Evolutionary conservation across 768 basidiomycete genomes (phyloP).

Genomic region (Termitomyces sp.): DNA sequence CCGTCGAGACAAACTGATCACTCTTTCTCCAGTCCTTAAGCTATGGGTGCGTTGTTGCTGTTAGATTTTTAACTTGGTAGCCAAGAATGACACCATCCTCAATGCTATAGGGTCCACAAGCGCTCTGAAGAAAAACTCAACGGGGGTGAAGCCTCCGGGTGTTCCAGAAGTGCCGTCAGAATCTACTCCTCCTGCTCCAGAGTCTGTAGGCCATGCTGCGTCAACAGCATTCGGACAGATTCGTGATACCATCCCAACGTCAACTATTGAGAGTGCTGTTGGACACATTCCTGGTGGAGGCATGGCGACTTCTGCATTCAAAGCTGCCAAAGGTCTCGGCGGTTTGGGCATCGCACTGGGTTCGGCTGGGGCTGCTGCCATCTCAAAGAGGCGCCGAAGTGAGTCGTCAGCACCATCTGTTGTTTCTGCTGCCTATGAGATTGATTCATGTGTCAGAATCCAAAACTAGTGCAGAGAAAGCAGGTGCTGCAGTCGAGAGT

Average conservation of each 20-base stretch:
- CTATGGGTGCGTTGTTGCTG: background rate
- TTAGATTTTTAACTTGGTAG: no score
- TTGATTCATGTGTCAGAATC: background rate
- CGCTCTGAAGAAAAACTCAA: background rate
- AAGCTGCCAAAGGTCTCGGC: slow-evolving; percentile 6
- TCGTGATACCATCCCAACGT: background rate
- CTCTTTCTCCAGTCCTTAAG: background rate
- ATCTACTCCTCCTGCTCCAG: background rate
- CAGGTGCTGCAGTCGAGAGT: background rate
- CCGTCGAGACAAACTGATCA: no score
- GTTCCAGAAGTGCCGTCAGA: background rate
- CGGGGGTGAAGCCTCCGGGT: background rate
- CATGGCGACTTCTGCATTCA: slow-evolving; percentile 3
- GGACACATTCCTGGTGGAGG: background rate
- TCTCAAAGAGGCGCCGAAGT: slow-evolving; percentile 1
- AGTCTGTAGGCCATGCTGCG: background rate
- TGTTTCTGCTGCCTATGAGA: background rate
- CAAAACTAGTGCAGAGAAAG: background rate
- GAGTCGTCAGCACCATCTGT: background rate
- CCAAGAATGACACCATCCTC: background rate
- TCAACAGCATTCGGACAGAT: background rate
- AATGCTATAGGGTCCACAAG: background rate
- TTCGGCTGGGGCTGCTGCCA: slow-evolving; percentile 1
- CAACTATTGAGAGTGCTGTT: background rate
- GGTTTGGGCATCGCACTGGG: background rate